phyloP scores from a whole-genome alignment of 768 basidiomycete species.

The Lyophyllum atratum region DNA sequence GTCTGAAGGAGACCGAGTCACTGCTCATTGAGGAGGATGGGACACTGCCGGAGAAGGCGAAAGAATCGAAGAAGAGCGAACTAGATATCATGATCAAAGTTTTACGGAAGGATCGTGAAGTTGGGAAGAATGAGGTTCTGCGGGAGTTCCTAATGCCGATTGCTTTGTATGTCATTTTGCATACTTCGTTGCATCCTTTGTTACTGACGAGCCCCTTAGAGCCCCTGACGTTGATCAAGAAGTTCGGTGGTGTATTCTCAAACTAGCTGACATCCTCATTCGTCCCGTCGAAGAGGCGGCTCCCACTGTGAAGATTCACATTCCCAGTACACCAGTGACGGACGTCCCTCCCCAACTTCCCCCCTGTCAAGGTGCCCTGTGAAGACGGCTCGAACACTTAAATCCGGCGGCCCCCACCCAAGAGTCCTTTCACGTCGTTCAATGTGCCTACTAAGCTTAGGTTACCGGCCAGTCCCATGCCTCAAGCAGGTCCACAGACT shows the following conservation, averaged over 20 bases:
- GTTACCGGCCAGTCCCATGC: constrained; percentile 41
- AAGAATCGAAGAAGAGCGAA: constrained; percentile 80
- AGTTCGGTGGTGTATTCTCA: constrained; percentile 89
- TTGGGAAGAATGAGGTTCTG: constrained; percentile 77
- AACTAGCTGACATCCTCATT: constrained; percentile 87
- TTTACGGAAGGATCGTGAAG: constrained; percentile 83
- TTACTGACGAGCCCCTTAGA: constrained; percentile 38
- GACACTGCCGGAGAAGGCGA: constrained; percentile 64
- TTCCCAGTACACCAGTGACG: constrained; percentile 68
- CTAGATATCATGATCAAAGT: constrained; percentile 85
- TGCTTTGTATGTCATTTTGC: constrained; percentile 56
- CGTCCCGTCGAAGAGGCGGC: constrained; percentile 80
- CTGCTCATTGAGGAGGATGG: constrained; percentile 89
- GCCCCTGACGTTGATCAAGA: constrained; percentile 80
- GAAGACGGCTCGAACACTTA: constrained; percentile 42
- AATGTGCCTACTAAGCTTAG: constrained; percentile 60
- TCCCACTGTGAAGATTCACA: constrained; percentile 85
- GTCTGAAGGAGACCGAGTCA: constrained; percentile 71
- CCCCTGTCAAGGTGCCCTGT: constrained; percentile 50
- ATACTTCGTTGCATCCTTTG: constrained; percentile 23
- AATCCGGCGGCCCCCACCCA: constrained; percentile 39
- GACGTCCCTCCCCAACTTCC: constrained; percentile 62
- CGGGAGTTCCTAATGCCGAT: constrained; percentile 83
- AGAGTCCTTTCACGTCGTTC: constrained; percentile 40
- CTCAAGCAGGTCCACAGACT: constrained; percentile 24